phyloP scores from a whole-genome alignment of 345 rosid species.

The Aegle marmelos region DNA sequence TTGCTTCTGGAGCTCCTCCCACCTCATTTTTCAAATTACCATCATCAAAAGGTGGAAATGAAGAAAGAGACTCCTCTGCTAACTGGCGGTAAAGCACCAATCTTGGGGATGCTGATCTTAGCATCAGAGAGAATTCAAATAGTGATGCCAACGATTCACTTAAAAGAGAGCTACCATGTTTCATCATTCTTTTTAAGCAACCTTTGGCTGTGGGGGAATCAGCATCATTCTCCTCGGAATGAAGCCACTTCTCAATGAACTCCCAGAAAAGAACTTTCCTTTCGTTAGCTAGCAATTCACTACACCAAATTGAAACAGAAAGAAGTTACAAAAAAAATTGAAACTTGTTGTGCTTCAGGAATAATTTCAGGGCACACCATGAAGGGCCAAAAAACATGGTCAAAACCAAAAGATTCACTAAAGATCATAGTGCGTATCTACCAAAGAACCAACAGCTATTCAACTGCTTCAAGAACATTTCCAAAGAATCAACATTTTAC shows the following conservation, averaged over 20 bases:
- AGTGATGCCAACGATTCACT: constrained; percentile 61
- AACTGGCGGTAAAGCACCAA: constrained; percentile 85
- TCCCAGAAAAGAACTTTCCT: constrained; percentile 83
- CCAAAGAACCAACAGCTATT: background rate
- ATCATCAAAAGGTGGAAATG: constrained; percentile 70
- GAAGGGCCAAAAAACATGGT: background rate
- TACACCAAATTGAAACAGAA: constrained; percentile 16
- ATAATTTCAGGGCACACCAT: background rate
- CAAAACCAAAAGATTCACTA: background rate
- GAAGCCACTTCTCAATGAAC: constrained; percentile 73
- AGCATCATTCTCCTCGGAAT: constrained; percentile 37
- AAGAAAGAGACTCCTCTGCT: constrained; percentile 94
- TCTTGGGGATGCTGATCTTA: constrained; percentile 89
- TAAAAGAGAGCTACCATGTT: constrained; percentile 46
- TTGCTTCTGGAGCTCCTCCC: constrained; percentile 19
- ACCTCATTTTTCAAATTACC: constrained; percentile 21
- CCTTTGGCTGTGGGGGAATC: constrained; percentile 71
- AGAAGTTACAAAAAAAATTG: background rate
- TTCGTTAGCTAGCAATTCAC: constrained; percentile 86
- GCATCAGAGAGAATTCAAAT: constrained; percentile 72
- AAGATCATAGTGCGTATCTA: background rate
- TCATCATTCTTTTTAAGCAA: constrained; percentile 61
- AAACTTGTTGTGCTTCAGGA: background rate
- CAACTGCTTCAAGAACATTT: background rate
- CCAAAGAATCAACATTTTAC: background rate